Evolutionary conservation across 805 yeast species (phyloP).

Genomic region (Candida germanica): DNA sequence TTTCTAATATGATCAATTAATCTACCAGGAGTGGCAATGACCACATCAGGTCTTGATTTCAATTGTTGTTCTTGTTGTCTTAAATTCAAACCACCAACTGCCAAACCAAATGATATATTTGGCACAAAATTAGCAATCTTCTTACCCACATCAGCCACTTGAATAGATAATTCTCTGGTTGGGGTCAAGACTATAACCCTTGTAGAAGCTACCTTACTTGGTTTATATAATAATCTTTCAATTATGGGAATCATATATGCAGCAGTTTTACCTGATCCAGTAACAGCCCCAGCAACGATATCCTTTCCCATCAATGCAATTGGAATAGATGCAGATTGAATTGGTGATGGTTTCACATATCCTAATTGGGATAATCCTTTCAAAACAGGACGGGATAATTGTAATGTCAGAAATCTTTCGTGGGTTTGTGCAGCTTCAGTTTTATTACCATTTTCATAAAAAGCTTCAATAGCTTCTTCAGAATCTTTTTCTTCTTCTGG

Average conservation of each 20-base stretch:
- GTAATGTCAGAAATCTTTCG: slow-evolving; percentile 68
- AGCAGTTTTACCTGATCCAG: slow-evolving; percentile 99
- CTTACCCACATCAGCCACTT: slow-evolving; percentile 90
- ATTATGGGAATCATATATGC: slow-evolving; percentile 96
- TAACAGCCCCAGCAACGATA: slow-evolving; percentile 97
- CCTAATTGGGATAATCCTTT: slow-evolving; percentile 80
- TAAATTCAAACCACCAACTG: slow-evolving; percentile 96
- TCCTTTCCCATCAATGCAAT: slow-evolving; percentile 92
- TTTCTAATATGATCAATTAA: slow-evolving; percentile 95
- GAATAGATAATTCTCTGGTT: slow-evolving; percentile 97
- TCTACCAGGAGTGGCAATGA: slow-evolving; percentile 98
- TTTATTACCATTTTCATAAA: slow-evolving; percentile 51
- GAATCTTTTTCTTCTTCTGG: slow-evolving; percentile 54
- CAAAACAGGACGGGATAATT: slow-evolving; percentile 85
- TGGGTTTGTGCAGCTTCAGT: slow-evolving; percentile 50
- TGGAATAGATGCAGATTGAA: slow-evolving; percentile 92
- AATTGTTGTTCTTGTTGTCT: slow-evolving; percentile 95
- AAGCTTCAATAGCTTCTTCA: slow-evolving; percentile 78
- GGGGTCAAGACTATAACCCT: slow-evolving; percentile 91
- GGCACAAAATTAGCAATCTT: slow-evolving; percentile 75
- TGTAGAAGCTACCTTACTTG: slow-evolving; percentile 80
- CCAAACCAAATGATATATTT: slow-evolving; percentile 83
- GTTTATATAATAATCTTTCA: slow-evolving; percentile 87
- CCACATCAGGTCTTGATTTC: slow-evolving; percentile 90
- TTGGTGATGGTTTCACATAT: slow-evolving; percentile 86